phyloP scores from a whole-genome alignment of 2,329 filamentous ascomycete genomes.

The Colletotrichum sp. region DNA sequence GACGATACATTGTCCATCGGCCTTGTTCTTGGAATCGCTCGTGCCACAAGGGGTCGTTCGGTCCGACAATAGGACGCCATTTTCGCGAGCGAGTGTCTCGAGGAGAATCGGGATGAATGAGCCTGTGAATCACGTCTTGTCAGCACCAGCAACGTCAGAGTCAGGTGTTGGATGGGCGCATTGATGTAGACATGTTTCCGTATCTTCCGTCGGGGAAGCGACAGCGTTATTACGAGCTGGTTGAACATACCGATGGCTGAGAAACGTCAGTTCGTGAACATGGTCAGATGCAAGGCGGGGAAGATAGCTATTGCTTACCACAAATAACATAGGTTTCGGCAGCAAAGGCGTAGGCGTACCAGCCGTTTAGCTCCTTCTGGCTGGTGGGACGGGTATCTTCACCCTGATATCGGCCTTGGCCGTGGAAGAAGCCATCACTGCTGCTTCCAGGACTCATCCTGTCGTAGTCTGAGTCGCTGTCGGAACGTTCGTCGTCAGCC shows the following conservation, averaged over 20 bases:
- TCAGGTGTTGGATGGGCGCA: not conserved
- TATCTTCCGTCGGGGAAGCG: not conserved
- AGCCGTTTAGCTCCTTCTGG: slow-evolving; percentile 84
- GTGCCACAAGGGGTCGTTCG: slow-evolving; percentile 75
- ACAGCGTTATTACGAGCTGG: not conserved
- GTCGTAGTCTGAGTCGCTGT: slow-evolving; percentile 33
- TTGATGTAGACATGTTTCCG: not conserved
- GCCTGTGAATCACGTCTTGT: slow-evolving; percentile 51
- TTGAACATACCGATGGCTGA: slow-evolving; percentile 32
- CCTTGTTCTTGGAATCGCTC: slow-evolving; percentile 57
- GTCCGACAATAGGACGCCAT: slow-evolving; percentile 85
- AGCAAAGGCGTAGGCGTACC: slow-evolving; percentile 96
- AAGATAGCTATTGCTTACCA: slow-evolving; percentile 57
- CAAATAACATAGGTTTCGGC: slow-evolving; percentile 97
- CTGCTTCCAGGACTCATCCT: slow-evolving; percentile 41
- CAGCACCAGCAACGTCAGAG: not conserved
- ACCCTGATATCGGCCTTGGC: slow-evolving; percentile 66
- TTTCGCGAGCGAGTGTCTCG: slow-evolving; percentile 90
- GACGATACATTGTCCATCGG: slow-evolving; percentile 77
- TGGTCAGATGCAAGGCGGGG: not conserved
- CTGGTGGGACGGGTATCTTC: slow-evolving; percentile 92
- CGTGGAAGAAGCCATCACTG: slow-evolving; percentile 40
- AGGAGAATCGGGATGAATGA: slow-evolving; percentile 96
- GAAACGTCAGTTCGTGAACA: not conserved
- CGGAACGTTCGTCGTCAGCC: slow-evolving; percentile 72